Evolutionary conservation across 2,329 filamentous ascomycete species (phyloP).

Genomic region (Seiridium unicorne): DNA sequence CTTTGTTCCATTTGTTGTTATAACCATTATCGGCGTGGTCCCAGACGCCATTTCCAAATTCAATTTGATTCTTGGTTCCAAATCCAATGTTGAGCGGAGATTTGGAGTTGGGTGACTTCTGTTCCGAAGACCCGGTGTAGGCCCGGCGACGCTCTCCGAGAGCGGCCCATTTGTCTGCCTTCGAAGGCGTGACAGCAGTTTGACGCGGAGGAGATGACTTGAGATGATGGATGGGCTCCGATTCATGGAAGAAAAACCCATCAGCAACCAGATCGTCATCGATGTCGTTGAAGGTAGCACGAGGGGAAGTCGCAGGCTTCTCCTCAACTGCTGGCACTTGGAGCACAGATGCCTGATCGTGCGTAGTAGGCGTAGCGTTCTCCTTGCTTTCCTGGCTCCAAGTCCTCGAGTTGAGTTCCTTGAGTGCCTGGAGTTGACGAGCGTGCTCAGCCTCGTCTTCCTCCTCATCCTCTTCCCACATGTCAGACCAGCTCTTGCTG

Average conservation of each 20-base stretch:
- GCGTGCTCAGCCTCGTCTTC: slow-evolving; percentile 67
- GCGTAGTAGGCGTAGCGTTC: slow-evolving; percentile 28
- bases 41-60: slow-evolving; percentile 39
- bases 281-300: slow-evolving; percentile 44
- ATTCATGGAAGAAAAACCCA: slow-evolving; percentile 73
- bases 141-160: slow-evolving; percentile 82
- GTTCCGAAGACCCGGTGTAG: slow-evolving; percentile 49
- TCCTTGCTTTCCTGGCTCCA: slow-evolving; percentile 75
- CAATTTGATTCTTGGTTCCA: slow-evolving; percentile 35
- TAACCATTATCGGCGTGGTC: slow-evolving; percentile 38
- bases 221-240: slow-evolving; percentile 37
- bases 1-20: slow-evolving; percentile 39
- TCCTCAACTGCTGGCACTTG: slow-evolving; percentile 40
- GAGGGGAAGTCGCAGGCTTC: slow-evolving; percentile 34
- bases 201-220: slow-evolving; percentile 49
- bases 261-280: slow-evolving; percentile 67
- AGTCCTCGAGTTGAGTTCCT: slow-evolving; percentile 70
- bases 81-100: slow-evolving; percentile 41
- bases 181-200: slow-evolving; percentile 32
- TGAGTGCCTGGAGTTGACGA: slow-evolving; percentile 57
- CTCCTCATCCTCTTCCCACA: slow-evolving; percentile 91
- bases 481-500: slow-evolving; percentile 98
- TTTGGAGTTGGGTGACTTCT: slow-evolving; percentile 48
- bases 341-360: slow-evolving; percentile 43
- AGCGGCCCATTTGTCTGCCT: slow-evolving; percentile 79